A percentile compares a stretch with the other conserved stretches of the same genome.
phyloP scores from a whole-genome alignment of 2,329 filamentous ascomycete species.

The Dendryphion nanum region DNA sequence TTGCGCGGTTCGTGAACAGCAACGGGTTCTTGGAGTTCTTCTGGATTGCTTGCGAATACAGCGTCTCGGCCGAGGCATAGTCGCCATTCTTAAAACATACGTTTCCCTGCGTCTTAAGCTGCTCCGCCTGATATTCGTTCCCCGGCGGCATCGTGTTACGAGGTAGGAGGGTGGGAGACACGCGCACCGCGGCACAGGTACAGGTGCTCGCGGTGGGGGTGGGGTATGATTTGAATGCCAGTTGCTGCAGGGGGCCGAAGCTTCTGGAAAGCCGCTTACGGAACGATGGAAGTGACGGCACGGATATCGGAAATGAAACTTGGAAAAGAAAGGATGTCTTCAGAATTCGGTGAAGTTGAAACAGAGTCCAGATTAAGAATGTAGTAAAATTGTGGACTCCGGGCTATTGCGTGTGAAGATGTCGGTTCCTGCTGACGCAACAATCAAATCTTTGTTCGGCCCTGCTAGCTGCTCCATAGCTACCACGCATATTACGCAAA shows the following conservation, averaged over 20 bases:
- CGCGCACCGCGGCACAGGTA: no score
- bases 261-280: conserved; percentile 1
- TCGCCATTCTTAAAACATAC: conserved; percentile 64
- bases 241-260: neutral
- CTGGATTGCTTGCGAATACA: conserved; percentile 77
- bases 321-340: no score
- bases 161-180: neutral
- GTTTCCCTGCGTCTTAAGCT: conserved; percentile 58
- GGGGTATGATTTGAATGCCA: neutral
- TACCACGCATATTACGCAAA: no score
- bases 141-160: conserved; percentile 8
- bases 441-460: no score
- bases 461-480: no score
- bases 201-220: no score
- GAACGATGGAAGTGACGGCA: neutral
- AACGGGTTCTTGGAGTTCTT: conserved; percentile 74
- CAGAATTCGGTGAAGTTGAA: no score
- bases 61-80: conserved; percentile 62
- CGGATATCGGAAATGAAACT: neutral
- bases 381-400: no score
- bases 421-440: no score
- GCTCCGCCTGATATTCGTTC: conserved; percentile 42
- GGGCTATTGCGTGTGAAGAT: no score
- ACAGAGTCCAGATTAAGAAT: no score
- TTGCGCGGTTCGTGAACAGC: conserved; percentile 86